These are phyloP conservation scores for Suhomyces bokatorum DNA, from an alignment of 1,139 yeast species.

Conservation along the genomic window DNA sequence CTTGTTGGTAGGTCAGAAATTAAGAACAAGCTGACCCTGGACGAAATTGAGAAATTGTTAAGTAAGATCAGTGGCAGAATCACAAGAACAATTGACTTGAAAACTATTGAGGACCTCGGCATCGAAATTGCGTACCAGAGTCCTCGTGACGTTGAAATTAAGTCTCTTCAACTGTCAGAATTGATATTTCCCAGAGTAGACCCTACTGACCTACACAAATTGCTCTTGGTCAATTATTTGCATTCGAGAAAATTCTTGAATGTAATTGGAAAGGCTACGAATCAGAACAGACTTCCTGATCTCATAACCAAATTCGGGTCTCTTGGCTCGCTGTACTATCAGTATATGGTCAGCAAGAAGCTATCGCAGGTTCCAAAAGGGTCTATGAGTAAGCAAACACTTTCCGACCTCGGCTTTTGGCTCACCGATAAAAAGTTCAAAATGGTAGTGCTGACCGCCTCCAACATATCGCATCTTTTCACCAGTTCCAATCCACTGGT, in stretches of 20 bases:
- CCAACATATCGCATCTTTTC: constrained; percentile 7
- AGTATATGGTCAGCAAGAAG: constrained; percentile 14
- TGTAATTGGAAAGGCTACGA: constrained; percentile 1
- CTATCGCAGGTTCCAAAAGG: constrained; percentile 2
- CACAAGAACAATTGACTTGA: background rate
- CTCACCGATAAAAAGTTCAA: constrained; percentile 22
- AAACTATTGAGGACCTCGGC: background rate
- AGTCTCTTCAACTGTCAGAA: background rate
- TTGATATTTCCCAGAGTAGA: constrained; percentile 7
- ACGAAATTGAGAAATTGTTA: background rate
- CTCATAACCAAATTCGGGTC: constrained; percentile 18
- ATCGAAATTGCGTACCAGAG: background rate
- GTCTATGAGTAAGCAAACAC: background rate
- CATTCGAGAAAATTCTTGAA: constrained; percentile 19
- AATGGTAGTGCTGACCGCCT: constrained; percentile 15
- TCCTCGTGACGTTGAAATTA: background rate
- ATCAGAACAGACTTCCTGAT: constrained; percentile 15
- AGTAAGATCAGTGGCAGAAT: background rate
- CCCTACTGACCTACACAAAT: constrained; percentile 13
- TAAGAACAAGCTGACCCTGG: background rate
- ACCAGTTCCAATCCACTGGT: background rate
- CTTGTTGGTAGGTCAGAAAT: constrained; percentile 1
- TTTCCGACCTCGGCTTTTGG: constrained; percentile 7
- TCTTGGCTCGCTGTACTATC: constrained; percentile 21
- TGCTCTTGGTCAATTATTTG: constrained; percentile 18